These are phyloP conservation scores for Gossypium arboreum DNA, from an alignment of 345 rosid genomes.

Conservation along the genomic window DNA sequence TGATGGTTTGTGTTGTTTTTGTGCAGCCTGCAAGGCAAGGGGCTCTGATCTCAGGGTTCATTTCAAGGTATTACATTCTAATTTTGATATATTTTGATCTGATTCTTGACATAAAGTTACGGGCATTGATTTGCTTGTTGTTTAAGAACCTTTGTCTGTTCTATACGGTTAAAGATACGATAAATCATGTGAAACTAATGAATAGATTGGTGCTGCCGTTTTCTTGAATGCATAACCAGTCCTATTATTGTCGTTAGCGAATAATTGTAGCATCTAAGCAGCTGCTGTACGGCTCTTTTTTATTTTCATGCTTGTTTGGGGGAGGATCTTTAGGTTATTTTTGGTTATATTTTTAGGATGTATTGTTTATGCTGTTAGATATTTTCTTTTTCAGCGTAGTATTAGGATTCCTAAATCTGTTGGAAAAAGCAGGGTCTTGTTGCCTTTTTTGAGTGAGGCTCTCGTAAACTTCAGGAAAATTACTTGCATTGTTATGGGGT, in stretches of 20 bases:
- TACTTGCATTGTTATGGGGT: slow-evolving; percentile 51
- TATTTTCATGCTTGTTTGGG: not conserved
- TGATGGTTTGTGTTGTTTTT: not conserved
- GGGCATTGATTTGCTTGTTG: slow-evolving; percentile 35
- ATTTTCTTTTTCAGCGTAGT: not conserved
- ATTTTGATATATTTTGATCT: not conserved
- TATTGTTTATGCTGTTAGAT: not conserved
- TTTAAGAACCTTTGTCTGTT: slow-evolving; percentile 56
- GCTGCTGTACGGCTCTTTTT: not conserved
- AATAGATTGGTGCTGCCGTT: not conserved
- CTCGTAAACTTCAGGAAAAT: slow-evolving; percentile 33
- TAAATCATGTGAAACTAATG: slow-evolving; percentile 47
- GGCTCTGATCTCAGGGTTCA: slow-evolving; percentile 94
- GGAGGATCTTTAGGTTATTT: not conserved
- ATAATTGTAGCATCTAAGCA: not conserved
- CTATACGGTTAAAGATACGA: slow-evolving; percentile 45
- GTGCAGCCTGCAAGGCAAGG: slow-evolving; percentile 92
- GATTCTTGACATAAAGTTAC: not conserved
- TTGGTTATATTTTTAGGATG: not conserved
- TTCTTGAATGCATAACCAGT: not conserved
- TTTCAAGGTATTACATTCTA: slow-evolving; percentile 58
- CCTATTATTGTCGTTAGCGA: not conserved
- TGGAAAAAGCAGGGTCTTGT: slow-evolving; percentile 35
- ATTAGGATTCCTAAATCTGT: slow-evolving; percentile 25
- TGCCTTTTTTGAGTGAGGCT: slow-evolving; percentile 27